phyloP scores from a whole-genome alignment of 2,329 filamentous ascomycete species.

The Colletotrichum noveboracense region DNA sequence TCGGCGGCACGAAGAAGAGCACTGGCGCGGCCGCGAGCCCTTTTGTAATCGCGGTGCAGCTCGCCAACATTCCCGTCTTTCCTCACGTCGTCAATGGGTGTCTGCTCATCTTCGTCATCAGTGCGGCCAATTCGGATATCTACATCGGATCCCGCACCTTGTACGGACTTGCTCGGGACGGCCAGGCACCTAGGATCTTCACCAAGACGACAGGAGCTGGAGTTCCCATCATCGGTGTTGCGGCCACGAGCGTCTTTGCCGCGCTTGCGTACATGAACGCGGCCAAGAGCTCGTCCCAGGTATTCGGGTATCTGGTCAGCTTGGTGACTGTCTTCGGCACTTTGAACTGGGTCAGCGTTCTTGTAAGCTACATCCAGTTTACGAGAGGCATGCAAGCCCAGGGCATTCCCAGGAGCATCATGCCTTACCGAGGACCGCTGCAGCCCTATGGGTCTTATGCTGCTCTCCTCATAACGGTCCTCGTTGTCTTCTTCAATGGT shows the following conservation, averaged over 20 bases:
- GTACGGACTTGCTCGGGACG: constrained; percentile 43
- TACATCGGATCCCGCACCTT: constrained; percentile 46
- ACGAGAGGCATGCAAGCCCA: constrained; percentile 40
- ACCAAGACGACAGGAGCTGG: constrained; percentile 37
- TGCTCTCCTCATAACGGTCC: constrained; percentile 45
- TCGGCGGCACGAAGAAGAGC: background rate
- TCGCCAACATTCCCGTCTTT: constrained; percentile 24
- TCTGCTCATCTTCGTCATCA: constrained; percentile 28
- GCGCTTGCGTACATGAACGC: constrained; percentile 36
- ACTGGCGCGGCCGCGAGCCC: constrained; percentile 33
- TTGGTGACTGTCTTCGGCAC: constrained; percentile 44
- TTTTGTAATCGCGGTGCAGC: constrained; percentile 27
- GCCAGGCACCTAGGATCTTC: constrained; percentile 42
- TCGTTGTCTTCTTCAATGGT: constrained; percentile 60
- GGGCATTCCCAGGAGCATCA: constrained; percentile 32
- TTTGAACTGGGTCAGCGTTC: constrained; percentile 48
- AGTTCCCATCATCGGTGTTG: constrained; percentile 43
- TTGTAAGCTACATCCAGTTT: constrained; percentile 44
- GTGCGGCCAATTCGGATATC: constrained; percentile 15
- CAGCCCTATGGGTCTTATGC: constrained; percentile 45
- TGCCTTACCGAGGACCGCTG: constrained; percentile 43
- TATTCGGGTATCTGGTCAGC: constrained; percentile 31
- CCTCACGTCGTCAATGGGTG: constrained; percentile 28
- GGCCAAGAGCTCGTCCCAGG: background rate
- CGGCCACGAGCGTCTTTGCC: constrained; percentile 38